A percentile compares a stretch with the other conserved stretches of the same genome.
Conservation (phyloP, 495 filamentous ascomycete genomes). For the Daldinia concentrica region DNA sequence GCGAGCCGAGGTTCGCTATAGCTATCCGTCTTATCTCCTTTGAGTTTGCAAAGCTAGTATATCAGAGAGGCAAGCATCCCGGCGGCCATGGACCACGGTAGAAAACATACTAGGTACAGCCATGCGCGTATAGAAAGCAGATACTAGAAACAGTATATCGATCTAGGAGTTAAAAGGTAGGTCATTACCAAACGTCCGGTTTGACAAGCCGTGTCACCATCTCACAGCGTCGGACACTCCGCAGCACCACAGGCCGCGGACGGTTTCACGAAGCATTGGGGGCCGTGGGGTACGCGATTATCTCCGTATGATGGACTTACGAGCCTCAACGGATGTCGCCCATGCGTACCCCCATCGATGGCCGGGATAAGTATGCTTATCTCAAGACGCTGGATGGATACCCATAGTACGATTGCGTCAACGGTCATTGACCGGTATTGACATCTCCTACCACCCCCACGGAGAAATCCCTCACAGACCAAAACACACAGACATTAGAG, state of each 20-base stretch:
- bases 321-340: slow-evolving; percentile 31
- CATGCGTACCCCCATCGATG: slow-evolving; percentile 11
- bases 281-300: slow-evolving; percentile 18
- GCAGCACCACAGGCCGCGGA: slow-evolving; percentile 16
- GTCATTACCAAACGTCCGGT: slow-evolving; percentile 4
- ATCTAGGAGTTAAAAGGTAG: slow-evolving; percentile 14
- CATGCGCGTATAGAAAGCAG: background rate
- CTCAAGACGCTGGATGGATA: slow-evolving; percentile 10
- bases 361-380: slow-evolving; percentile 14
- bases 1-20: background rate
- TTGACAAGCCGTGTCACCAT: slow-evolving; percentile 24
- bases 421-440: slow-evolving; percentile 19
- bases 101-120: background rate
- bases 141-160: slow-evolving; percentile 1
- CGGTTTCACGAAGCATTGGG: slow-evolving; percentile 28
- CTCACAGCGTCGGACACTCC: slow-evolving; percentile 35
- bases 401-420: slow-evolving; percentile 12
- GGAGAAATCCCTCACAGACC: slow-evolving; percentile 9
- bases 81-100: background rate
- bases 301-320: slow-evolving; percentile 5
- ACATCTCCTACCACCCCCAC: slow-evolving; percentile 14
- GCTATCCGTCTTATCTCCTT: background rate
- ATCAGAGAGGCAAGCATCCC: background rate
- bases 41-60: background rate
- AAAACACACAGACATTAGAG: slow-evolving; percentile 6